Base-by-base conservation (phyloP, 2,329 filamentous ascomycete genomes). In the Moelleriella libera region DNA sequence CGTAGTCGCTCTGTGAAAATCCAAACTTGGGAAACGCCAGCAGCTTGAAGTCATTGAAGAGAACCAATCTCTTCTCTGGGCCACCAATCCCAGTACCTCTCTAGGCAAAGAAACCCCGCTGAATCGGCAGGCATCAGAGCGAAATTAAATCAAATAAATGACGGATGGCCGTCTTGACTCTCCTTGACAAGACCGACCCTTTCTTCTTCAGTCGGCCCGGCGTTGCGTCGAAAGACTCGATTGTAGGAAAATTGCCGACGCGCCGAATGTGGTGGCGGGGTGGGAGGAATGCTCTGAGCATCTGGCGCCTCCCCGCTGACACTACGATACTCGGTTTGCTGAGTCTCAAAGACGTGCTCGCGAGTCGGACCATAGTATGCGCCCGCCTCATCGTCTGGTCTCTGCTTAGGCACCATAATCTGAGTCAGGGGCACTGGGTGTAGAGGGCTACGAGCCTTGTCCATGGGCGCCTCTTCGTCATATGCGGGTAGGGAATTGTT, bases 191-290 rank as follows among this genome's bases (percentile, higher is more conserved):
- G 74, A 0, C 88, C 88, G 6, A 90, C 64, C 14, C 78, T 72
- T 64, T 94, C 88, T 65, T 95, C 88, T 60, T 94, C 88, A 0
- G 85, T 89, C 2, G 77, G 77, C 43, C 70, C 70, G 34, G 57
- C 52, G 21, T 58, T 58, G 37, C 61, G 61, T 47, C 60, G 56
- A 63, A 96, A 92, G 46, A 95, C 80, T 54, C 85, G 88, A 53
- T 89, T 83, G 71, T 97, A 97, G 14, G 86, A 94, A 66, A 97
- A 98, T 60, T 95, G 87, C 50, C 90, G 76, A 53, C 71, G 76
- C 9, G 83, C 78, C 31, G 69, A 68, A 47, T 75, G 77, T 4
- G 74, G 79, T 5, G 80, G 80, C 1, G 82, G 81, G 4, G 76
- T 73, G 0, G 82, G 82, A 1, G 79, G 57, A 6, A 65, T 52